Base-by-base conservation (phyloP, 169 alveolate genomes). In the Perkinsus olseni region DNA sequence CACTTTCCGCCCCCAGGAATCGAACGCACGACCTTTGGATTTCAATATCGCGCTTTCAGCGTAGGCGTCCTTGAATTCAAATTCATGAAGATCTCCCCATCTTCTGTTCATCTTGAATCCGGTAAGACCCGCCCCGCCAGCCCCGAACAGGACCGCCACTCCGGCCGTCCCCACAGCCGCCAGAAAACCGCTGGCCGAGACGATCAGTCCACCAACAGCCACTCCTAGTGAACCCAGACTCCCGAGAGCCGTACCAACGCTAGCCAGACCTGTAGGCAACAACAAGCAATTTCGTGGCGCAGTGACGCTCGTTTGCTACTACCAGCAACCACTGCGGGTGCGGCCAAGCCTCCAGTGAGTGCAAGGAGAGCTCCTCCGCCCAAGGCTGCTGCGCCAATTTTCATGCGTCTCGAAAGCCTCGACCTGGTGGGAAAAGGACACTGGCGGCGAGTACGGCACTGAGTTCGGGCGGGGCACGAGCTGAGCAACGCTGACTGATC, bases 321-420 rank as follows among this genome's bases (percentile, higher is more conserved):
- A 62, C 98, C 98, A 34, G 98, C 98, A 36, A 97, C 97, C 38
- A 97, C 94, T 20, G 96, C 98, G 10, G 98, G 98, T 0, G 98
- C 96, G 21, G 98, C 98, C 91, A 97, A 91, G 10, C 98, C 98
- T n/a, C 98, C 98, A 4, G 98, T 97, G 50, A 97, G 94, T 0
- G 98, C 98, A 11, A 96, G 93, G 91, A 97, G 92, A 36, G 97
- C 97, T 8, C 98, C 98, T 40, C 98, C 97, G 24, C 98, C 98
- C 74, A 97, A 94, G 0, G 98, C 97, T 28, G 97, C 97, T 13
- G 97, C 97, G 39, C 97, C 96, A 10, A 96, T 96, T 93, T 96
- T 96, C 45, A 96, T 74, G 74, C 95, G 93, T 92, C 97, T 74
- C 39, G 82, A 62, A 6, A 62, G 82, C 37, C 82, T 13, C 8